Evolutionary conservation across 2,329 filamentous ascomycete genomes (phyloP), one percentile per base, ranked within the genome.

Genomic region (Juglanconis sp.): DNA sequence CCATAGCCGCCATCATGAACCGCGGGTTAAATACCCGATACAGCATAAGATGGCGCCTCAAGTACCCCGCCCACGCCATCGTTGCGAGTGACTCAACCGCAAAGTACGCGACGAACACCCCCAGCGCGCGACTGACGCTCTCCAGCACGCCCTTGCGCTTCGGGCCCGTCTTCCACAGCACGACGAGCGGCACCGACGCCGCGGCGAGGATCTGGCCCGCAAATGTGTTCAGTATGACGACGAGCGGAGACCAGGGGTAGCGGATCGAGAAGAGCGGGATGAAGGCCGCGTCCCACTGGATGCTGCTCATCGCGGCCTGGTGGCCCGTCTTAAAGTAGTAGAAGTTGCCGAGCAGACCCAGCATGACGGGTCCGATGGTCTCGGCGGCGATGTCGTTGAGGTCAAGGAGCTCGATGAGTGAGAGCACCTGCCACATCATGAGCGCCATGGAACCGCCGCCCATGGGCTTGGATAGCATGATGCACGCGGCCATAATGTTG

Each of bases 281-380:
- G 76, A 99, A 99, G 3, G 92, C 94, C 24, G 86, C 85, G 76
- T 99, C 95, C 95, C 95, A 99, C 71, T 99, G 95, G 70, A 99
- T 94, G 65, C 87, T 91, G 66, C 88, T 84, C 31, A 96, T 83
- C 0, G 87, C 89, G 11, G 94, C 94, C 75, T 98, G 94, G 74
- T 99, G 95, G 63, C 95, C 95, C 0, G 95, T 99, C 72, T 96
- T 97, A 85, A 99, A 99, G 79, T 88, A 99, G 78, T 97, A 88
- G 75, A 94, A 96, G 69, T 90, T 92, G 62, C 93, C 95, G 1
- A 99, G 85, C n/a, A 98, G 77, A 10, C 87, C 94, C 32, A 98
- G 84, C 64, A 96, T 82, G 44, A 95, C 79, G 24, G 95, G 93
- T 0, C 92, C 94, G 67, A 98, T 89, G 6, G 92, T 81, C 49